Conservation (phyloP, 2,329 filamentous ascomycete species). For the Diaporthe velutina region DNA sequence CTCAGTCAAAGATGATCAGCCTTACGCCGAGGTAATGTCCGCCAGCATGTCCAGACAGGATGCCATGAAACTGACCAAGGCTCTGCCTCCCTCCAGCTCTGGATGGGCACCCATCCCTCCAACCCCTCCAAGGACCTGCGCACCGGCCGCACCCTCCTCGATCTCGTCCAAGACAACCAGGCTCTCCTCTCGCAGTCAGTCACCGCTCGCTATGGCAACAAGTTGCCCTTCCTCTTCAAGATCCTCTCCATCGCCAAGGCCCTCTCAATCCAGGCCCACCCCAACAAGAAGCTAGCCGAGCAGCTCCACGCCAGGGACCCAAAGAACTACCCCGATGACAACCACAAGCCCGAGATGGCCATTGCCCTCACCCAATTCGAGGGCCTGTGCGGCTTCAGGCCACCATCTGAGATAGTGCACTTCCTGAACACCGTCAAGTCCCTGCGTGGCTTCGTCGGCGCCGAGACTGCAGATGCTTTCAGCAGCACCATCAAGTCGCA, state of each 20-base stretch:
- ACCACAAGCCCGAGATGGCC: conserved; percentile 99
- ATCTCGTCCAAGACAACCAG: conserved; percentile 89
- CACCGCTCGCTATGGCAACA: conserved; percentile 80
- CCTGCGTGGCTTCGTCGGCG: conserved; percentile 76
- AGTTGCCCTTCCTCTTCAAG: conserved; percentile 97
- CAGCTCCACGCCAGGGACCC: conserved; percentile 86
- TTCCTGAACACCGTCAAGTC: conserved; percentile 75
- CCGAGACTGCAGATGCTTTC: conserved; percentile 71
- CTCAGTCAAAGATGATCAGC: conserved; percentile 85
- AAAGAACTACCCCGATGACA: conserved; percentile 97
- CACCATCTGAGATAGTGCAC: conserved; percentile 85
- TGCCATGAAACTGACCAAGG: conserved; percentile 37
- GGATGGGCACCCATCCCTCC: conserved; percentile 99
- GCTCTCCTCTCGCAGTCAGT: conserved; percentile 82
- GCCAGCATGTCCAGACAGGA: not conserved
- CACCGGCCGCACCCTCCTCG: conserved; percentile 87
- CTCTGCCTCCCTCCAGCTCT: conserved; percentile 71
- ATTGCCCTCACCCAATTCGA: conserved; percentile 98
- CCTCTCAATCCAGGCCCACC: conserved; percentile 96
- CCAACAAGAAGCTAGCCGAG: conserved; percentile 94
- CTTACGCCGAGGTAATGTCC: conserved; percentile 86
- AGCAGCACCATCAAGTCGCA: conserved; percentile 62
- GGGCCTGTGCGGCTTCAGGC: conserved; percentile 94
- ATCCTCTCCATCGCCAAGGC: conserved; percentile 96
- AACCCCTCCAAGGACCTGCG: conserved; percentile 91